Evolutionary conservation across 2,329 filamentous ascomycete species (phyloP).

Genomic region (Phaeosphaeria sp.): DNA sequence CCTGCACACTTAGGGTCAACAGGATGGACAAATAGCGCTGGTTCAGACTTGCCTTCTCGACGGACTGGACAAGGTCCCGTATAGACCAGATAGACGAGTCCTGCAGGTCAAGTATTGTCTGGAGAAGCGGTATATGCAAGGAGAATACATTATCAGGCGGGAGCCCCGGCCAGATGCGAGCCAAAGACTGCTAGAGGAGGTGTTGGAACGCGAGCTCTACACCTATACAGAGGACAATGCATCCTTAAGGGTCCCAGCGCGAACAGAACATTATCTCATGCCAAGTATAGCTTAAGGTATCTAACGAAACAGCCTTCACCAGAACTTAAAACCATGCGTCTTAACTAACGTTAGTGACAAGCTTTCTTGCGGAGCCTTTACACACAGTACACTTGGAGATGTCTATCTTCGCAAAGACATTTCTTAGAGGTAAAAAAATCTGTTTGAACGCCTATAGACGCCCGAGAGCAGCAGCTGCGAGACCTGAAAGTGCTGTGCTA

Average conservation of each 20-base stretch:
- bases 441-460: constrained; percentile 22
- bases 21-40: not conserved
- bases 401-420: constrained; percentile 3
- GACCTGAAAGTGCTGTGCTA: constrained; percentile 14
- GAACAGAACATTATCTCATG: constrained; percentile 24
- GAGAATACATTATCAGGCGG: constrained; percentile 13
- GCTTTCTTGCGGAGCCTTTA: constrained; percentile 10
- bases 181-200: constrained; percentile 7
- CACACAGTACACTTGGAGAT: not conserved
- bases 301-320: constrained; percentile 10
- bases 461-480: constrained; percentile 14
- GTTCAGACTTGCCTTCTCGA: constrained; percentile 16
- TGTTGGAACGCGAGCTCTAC: constrained; percentile 6
- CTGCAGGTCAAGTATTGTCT: constrained; percentile 17
- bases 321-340: constrained; percentile 20
- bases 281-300: too few relatives aligned
- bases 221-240: constrained; percentile 17
- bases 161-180: constrained; percentile 2
- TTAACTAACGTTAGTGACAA: too few relatives aligned
- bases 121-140: constrained; percentile 16
- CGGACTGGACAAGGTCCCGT: constrained; percentile 15
- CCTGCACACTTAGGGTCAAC: not conserved
- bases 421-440: constrained; percentile 19
- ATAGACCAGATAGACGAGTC: constrained; percentile 22
- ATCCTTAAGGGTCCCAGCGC: constrained; percentile 8